Evolutionary conservation across 208 protist species (phyloP).

Genomic region (Novymonas esmeraldas): DNA sequence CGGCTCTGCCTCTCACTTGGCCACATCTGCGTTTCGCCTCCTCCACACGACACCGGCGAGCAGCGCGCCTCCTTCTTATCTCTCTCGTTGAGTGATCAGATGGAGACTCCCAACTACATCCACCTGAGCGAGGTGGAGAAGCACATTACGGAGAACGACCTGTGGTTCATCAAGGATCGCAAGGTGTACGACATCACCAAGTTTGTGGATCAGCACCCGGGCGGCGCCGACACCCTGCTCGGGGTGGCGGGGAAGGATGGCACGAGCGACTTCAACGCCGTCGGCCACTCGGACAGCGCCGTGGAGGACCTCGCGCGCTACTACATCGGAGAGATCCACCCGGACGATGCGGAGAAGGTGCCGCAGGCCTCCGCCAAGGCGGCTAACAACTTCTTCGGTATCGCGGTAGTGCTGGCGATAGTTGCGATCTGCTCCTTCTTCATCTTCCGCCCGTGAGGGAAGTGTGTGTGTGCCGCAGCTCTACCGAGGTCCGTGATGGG

Average conservation of each 20-base stretch:
- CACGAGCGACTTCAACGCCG: constrained; percentile 81
- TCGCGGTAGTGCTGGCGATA: constrained; percentile 45
- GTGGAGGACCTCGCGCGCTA: constrained; percentile 69
- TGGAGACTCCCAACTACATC: constrained; percentile 36
- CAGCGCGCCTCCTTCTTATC: neutral
- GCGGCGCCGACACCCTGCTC: constrained; percentile 84
- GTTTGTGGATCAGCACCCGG: constrained; percentile 91
- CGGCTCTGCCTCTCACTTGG: too few species aligned
- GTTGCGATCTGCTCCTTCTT: constrained; percentile 56
- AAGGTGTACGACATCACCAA: constrained; percentile 89
- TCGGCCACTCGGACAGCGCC: constrained; percentile 76
- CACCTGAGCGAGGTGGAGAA: constrained; percentile 63
- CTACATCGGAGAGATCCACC: constrained; percentile 81
- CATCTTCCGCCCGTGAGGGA: constrained; percentile 45
- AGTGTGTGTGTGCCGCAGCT: neutral
- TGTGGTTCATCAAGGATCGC: constrained; percentile 86
- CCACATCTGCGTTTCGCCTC: too few species aligned
- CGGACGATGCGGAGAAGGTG: constrained; percentile 52
- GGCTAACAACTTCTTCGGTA: constrained; percentile 43
- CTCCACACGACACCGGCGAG: too few species aligned
- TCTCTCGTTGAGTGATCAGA: neutral
- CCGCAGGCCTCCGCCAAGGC: constrained; percentile 23
- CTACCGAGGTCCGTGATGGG: neutral
- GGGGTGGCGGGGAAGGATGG: constrained; percentile 85
- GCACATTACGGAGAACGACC: constrained; percentile 64